Evolutionary conservation across 441 rosid species (phyloP), one percentile per base, ranked within the genome.

Genomic region (Euphorbia schlechtendalii): DNA sequence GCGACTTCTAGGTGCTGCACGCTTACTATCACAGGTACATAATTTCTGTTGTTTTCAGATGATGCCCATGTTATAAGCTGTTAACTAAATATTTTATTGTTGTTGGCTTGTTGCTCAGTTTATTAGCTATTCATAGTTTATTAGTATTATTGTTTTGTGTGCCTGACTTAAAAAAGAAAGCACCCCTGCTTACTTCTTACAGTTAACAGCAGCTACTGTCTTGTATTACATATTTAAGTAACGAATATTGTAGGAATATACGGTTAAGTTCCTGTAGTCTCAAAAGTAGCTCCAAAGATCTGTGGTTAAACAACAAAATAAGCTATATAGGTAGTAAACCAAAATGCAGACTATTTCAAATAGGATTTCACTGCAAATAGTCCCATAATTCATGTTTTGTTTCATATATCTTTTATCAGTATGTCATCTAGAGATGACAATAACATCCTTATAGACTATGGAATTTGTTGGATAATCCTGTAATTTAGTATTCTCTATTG

Each of bases 1-100:
- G 69, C 72, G 83, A 56, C 89, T 94, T 75, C 73, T 78, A 49
- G 99, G 98, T 30, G 80, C 80, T 69, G 81, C 96, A 70, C 88
- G 83, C 58, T 73, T 94, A 69, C 81, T 91, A 63, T 86, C 96
- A 59, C 89, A 84, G 86, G 99, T 86, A 66, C 41, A 20, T 22
- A 36, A 56, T 69, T 20, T 7, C 17, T 46, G 18, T 46, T n/a
- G 54, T 43, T 12, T 32, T 69, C 41, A 52, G 71, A 1, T 59
- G 49, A 40, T 40, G 8, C 41, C 1, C 14, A 2, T 2, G 12
- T 41, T 36, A 32, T 32, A 32, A 7, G 36, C 3, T 32, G 36
- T 32, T 32, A 3, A 32, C 7, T 32, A 32, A n/a, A n/a, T n/a
- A n/a, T n/a, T n/a, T n/a, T n/a, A n/a, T n/a, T 32, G 3, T 32